Conservation (phyloP, 1,284 basidiomycete genomes). For the Termitomyces sp. region DNA sequence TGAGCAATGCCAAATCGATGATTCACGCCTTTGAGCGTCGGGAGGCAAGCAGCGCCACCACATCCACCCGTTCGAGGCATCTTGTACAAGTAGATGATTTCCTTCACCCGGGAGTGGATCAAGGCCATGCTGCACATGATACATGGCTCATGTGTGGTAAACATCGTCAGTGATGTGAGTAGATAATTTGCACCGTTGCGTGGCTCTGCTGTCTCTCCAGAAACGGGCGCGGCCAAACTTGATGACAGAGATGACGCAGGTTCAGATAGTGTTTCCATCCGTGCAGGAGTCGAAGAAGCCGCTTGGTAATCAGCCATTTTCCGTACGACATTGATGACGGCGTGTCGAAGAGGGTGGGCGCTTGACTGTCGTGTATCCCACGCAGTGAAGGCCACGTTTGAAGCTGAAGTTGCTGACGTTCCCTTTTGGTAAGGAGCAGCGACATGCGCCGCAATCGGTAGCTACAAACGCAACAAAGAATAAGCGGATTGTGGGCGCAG, state of each 20-base stretch:
- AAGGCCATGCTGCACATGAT: slow-evolving; percentile 95
- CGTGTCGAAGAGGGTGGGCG: slow-evolving; percentile 77
- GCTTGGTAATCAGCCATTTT: slow-evolving; percentile 56
- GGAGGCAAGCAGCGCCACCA: slow-evolving; percentile 65
- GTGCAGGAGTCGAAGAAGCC: slow-evolving; percentile 9
- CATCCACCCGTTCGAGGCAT: slow-evolving; percentile 75
- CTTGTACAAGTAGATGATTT: slow-evolving; percentile 71
- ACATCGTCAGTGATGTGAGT: slow-evolving; percentile 76
- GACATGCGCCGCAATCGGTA: slow-evolving; percentile 76
- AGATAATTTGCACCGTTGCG: slow-evolving; percentile 78
- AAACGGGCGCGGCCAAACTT: background rate
- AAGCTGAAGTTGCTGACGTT: slow-evolving; percentile 27
- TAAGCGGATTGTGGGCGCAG: slow-evolving; percentile 4
- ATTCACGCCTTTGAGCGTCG: slow-evolving; percentile 74
- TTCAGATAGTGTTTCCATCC: slow-evolving; percentile 7
- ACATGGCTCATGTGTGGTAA: slow-evolving; percentile 91
- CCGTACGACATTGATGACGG: slow-evolving; percentile 74
- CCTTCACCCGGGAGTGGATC: slow-evolving; percentile 83
- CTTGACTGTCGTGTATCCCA: slow-evolving; percentile 67
- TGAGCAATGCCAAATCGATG: slow-evolving; percentile 71
- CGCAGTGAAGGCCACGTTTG: slow-evolving; percentile 44
- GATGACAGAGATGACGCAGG: slow-evolving; percentile 5
- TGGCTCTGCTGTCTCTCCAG: slow-evolving; percentile 2
- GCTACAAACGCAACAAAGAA: slow-evolving; percentile 32
- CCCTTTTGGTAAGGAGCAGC: slow-evolving; percentile 49